phyloP scores from a whole-genome alignment of 2,329 filamentous ascomycete species.

The Byssochlamys sp. region DNA sequence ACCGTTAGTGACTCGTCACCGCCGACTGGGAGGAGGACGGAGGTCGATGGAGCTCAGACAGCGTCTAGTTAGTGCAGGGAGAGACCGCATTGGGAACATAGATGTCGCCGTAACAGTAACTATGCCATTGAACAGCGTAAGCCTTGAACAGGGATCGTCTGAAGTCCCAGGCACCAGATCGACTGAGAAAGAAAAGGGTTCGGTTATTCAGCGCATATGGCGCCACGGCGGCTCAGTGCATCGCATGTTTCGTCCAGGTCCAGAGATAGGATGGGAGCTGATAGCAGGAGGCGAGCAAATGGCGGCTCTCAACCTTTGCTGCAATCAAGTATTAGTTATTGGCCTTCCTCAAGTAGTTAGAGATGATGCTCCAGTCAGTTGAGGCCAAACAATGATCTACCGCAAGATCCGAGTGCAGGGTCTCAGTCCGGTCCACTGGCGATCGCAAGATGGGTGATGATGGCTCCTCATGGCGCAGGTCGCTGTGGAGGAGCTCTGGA shows the following conservation, averaged over 20 bases:
- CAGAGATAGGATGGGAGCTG: not conserved
- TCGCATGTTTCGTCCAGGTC: not conserved
- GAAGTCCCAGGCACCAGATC: not conserved
- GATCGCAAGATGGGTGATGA: not conserved
- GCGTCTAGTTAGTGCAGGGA: not conserved
- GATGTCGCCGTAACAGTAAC: not conserved
- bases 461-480: not conserved
- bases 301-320: not conserved
- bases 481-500: not conserved
- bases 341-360: not conserved
- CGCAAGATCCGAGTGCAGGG: not conserved
- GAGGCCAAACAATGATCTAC: not conserved
- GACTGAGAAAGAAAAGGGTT: not conserved
- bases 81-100: not conserved
- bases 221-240: not conserved
- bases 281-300: not conserved
- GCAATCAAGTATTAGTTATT: not conserved
- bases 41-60: not conserved
- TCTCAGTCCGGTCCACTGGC: not conserved
- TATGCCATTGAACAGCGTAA: not conserved
- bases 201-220: not conserved
- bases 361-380: not conserved
- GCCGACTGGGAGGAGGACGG: not conserved
- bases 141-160: not conserved
- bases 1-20: not conserved